Base-by-base conservation (phyloP, 768 basidiomycete genomes). In the Boletus patriciae region DNA sequence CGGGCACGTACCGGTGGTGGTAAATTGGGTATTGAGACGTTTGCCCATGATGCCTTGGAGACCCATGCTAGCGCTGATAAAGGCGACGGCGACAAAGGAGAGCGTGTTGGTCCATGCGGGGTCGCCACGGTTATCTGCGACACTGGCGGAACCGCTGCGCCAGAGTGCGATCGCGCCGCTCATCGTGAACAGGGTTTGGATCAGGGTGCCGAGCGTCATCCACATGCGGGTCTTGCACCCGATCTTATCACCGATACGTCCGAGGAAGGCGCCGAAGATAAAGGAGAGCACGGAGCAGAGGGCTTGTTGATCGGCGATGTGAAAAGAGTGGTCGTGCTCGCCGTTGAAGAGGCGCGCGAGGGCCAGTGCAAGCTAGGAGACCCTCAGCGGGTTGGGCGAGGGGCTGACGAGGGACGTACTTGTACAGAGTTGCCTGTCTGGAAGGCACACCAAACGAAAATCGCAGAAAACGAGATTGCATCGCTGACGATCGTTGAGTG, bases 21-120 rank as follows among this genome's bases (percentile, higher is more conserved):
- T 84, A 67, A 88, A 93, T 68, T 90, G 87, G 10, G 87, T 87
- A 64, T 87, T 87, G 60, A 91, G 68, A 36, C 89, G 76, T 74
- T 94, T 94, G 50, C 86, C 91, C 73, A 90, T 77, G 68, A 94
- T 90, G 19, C 92, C 92, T 71, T 95, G 93, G 34, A 94, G 74
- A 8, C 94, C 94, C 64, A 97, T 70, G 52, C 62, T 62, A 79
- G 71, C 87, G 60, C 90, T 92, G 71, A 93, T 85, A 70, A 92
- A 90, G 1, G 81, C 92, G 16, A 97, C 62, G 11, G 84, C 79
- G 13, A 87, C 85, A 65, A 87, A 92, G 1, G 88, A 82, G 34
- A 83, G 63, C 1, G 80, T 69, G 44, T 85, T 84, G 3, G 76
- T 79, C 94, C 93, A 95, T 0, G 86, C 80, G 0, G 89, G 90